Percentiles rank a stretch among this genome's conserved stretches.
These are phyloP conservation scores for Austroboletus eburneus DNA, from an alignment of 768 basidiomycete species.

Conservation along the genomic window DNA sequence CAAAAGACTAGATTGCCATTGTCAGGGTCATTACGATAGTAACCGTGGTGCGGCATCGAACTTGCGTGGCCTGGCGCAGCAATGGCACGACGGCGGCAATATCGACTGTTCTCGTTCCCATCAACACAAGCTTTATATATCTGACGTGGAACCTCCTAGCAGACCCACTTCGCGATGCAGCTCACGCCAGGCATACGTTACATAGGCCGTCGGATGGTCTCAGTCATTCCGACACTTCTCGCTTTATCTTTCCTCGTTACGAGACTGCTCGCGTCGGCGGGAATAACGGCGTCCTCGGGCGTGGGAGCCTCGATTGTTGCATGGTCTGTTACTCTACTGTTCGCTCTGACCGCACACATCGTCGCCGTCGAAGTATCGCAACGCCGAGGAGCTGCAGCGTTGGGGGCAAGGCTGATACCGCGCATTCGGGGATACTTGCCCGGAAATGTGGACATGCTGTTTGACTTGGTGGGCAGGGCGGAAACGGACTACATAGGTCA, in stretches of 20 bases:
- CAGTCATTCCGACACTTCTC: constrained; percentile 5
- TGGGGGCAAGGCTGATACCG: constrained; percentile 46
- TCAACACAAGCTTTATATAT: too few species aligned
- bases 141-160: too few species aligned
- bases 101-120: too few species aligned
- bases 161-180: constrained; percentile 5
- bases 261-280: constrained; percentile 7
- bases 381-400: constrained; percentile 32
- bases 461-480: constrained; percentile 34
- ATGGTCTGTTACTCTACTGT: constrained; percentile 2
- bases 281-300: constrained; percentile 13
- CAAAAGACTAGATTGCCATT: too few species aligned
- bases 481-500: constrained; percentile 38
- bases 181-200: constrained; percentile 24
- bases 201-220: constrained; percentile 12
- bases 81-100: too few species aligned
- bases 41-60: too few species aligned
- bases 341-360: not conserved
- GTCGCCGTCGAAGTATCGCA: constrained; percentile 7
- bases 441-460: constrained; percentile 45
- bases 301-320: constrained; percentile 2
- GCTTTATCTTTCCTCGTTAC: constrained; percentile 12
- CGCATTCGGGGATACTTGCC: constrained; percentile 34
- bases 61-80: too few species aligned
- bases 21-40: too few species aligned